Evolutionary conservation across 257 asterid genomes (phyloP).

Genomic region (Voacanga thouarsii): DNA sequence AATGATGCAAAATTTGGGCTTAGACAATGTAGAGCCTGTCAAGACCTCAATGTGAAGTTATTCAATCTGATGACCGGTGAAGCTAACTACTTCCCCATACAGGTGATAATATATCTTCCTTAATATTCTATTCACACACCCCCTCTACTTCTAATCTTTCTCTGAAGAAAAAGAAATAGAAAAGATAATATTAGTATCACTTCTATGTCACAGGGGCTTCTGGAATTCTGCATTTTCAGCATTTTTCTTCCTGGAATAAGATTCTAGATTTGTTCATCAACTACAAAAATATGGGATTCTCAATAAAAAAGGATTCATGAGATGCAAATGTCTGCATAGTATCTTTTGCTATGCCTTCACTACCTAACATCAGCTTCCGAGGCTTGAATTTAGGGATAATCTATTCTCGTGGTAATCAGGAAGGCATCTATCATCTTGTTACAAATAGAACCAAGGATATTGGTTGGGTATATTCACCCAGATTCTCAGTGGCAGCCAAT

Average conservation of each 20-base stretch:
- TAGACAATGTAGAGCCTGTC: neutral
- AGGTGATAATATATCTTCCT: neutral
- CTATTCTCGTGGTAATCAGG: neutral
- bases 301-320: too few species aligned
- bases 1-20: neutral
- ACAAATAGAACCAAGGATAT: slow-evolving; percentile 10
- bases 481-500: neutral
- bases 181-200: too few species aligned
- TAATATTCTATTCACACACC: neutral
- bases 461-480: slow-evolving; percentile 11
- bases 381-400: slow-evolving; percentile 4
- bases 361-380: neutral
- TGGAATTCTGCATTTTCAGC: slow-evolving; percentile 17
- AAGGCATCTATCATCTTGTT: neutral
- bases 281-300: too few species aligned
- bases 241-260: neutral
- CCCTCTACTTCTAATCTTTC: too few species aligned
- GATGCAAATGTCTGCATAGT: too few species aligned
- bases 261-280: slow-evolving; percentile 4
- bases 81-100: neutral
- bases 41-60: neutral
- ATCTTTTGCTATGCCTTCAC: slow-evolving; percentile 7
- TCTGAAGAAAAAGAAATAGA: too few species aligned
- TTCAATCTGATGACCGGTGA: neutral
- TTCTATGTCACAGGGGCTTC: slow-evolving; percentile 4